Evolutionary conservation across 1,139 yeast species (phyloP), one percentile per base, ranked within the genome.

Genomic region (Torulaspora globosa): DNA sequence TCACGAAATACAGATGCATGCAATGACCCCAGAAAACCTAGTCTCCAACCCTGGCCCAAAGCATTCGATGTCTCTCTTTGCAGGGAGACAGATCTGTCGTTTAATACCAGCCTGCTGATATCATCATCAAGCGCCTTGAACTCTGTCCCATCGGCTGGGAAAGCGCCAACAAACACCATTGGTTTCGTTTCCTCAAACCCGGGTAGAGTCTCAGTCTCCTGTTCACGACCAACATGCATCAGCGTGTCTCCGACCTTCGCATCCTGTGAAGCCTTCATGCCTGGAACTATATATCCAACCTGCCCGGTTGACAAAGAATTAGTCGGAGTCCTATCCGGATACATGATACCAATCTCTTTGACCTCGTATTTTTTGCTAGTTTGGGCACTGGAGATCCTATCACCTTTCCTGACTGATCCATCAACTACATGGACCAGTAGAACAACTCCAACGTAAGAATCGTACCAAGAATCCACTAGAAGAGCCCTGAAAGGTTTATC

Each of bases 121-220:
- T 89, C 86, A 57, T 92, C 97, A 59, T 92, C 96, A 72, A 92
- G 74, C 32, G 80, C 84, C 51, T 85, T 86, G 64, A 90, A 92
- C 57, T 90, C 96, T 1, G 84, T 78, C 3, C 96, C 96, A 62
- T 90, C 96, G 0, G 96, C 94, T 0, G 98, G 98, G 59, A 89
- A 92, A 0, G 98, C 98, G 7, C 98, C 98, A 36, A 92, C 95
- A 66, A 90, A 92, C 5, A 92, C 97, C 97, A 92, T 92, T 1
- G 98, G 97, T 64, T 92, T 90, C 1, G 95, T 90, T 57, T 88
- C 97, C 65, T 90, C 97, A 66, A 92, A 92, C 0, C 97, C 97
- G 0, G 96, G 96, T 24, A 92, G 71, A 1, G 96, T 83, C 48
- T 81, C 85, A 1, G 86, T 79, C 38, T 74, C 76, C 16, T 49